Conservation (phyloP, 164 flowering plant species). For the Macadamia tetraphylla region DNA sequence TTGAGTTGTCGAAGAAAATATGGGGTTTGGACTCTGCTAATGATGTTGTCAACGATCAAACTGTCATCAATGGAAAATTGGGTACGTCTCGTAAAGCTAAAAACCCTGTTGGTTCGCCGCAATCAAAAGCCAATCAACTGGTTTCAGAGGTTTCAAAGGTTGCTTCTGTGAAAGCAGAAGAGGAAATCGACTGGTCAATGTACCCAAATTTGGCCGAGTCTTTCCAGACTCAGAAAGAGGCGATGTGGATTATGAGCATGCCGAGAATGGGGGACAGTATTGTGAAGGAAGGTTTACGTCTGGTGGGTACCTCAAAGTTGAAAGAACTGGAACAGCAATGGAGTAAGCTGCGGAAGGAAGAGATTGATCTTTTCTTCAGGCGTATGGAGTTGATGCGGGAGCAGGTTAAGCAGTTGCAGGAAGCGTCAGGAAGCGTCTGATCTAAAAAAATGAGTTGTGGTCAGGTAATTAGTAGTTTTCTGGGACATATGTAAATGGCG, state of each 20-base stretch:
- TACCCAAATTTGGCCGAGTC: constrained; percentile 10
- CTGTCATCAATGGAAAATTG: constrained; percentile 2
- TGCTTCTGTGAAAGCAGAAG: neutral
- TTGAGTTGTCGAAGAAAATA: constrained; percentile 32
- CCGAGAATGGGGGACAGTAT: neutral
- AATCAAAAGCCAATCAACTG: neutral
- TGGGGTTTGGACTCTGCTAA: constrained; percentile 31
- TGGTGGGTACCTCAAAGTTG: constrained; percentile 19
- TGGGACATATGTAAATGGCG: neutral
- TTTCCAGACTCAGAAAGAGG: neutral
- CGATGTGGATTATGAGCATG: neutral
- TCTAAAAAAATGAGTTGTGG: neutral
- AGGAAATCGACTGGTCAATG: neutral
- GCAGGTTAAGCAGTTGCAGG: constrained; percentile 7
- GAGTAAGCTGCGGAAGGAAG: constrained; percentile 17
- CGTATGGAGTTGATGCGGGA: constrained; percentile 15
- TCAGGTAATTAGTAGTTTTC: constrained; percentile 2
- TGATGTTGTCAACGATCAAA: constrained; percentile 3
- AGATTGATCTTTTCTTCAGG: constrained; percentile 14
- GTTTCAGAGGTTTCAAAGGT: neutral
- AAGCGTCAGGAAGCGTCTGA: constrained; percentile 14
- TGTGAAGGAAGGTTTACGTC: constrained; percentile 7
- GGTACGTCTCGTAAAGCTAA: constrained; percentile 1
- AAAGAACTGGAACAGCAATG: constrained; percentile 32
- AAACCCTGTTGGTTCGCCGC: constrained; percentile 1